A percentile compares a stretch with the other conserved stretches of the same genome.
These are phyloP conservation scores for Remersonia thermophila DNA, from an alignment of 2,329 filamentous ascomycete species.

Conservation along the genomic window DNA sequence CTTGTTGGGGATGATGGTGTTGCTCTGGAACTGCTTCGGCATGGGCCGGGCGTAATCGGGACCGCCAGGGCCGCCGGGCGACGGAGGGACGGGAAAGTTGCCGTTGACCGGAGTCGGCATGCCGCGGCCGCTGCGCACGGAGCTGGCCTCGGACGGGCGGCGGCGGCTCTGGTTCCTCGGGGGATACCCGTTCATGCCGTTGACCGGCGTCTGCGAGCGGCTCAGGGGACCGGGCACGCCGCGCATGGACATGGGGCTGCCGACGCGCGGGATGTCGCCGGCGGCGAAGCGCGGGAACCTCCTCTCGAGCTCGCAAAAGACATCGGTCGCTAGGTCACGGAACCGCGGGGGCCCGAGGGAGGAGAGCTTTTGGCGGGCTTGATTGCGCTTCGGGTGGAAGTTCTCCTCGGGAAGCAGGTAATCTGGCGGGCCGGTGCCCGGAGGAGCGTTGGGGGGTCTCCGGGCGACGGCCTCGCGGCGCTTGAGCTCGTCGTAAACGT, in stretches of 20 bases:
- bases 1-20: slow-evolving; percentile 95
- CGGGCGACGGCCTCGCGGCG: slow-evolving; percentile 63
- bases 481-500: slow-evolving; percentile 90
- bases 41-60: slow-evolving; percentile 59
- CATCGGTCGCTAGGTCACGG: slow-evolving; percentile 83
- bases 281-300: slow-evolving; percentile 71
- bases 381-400: slow-evolving; percentile 95
- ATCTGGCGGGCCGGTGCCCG: slow-evolving; percentile 44
- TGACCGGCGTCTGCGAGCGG: slow-evolving; percentile 50
- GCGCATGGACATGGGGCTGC: slow-evolving; percentile 56
- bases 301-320: slow-evolving; percentile 88
- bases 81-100: slow-evolving; percentile 37
- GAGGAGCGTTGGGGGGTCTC: slow-evolving; percentile 38
- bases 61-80: slow-evolving; percentile 39
- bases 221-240: slow-evolving; percentile 39
- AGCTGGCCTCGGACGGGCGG: slow-evolving; percentile 50
- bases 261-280: slow-evolving; percentile 54
- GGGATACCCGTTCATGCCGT: slow-evolving; percentile 41
- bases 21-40: slow-evolving; percentile 84
- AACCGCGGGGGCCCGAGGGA: slow-evolving; percentile 80
- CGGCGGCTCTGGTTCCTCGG: slow-evolving; percentile 41
- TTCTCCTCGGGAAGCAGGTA: slow-evolving; percentile 74
- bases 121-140: slow-evolving; percentile 35
- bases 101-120: slow-evolving; percentile 16
- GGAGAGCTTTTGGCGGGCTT: slow-evolving; percentile 89